Base-by-base conservation (phyloP, 78 protist species). In the Cavenderia fasciculata region DNA sequence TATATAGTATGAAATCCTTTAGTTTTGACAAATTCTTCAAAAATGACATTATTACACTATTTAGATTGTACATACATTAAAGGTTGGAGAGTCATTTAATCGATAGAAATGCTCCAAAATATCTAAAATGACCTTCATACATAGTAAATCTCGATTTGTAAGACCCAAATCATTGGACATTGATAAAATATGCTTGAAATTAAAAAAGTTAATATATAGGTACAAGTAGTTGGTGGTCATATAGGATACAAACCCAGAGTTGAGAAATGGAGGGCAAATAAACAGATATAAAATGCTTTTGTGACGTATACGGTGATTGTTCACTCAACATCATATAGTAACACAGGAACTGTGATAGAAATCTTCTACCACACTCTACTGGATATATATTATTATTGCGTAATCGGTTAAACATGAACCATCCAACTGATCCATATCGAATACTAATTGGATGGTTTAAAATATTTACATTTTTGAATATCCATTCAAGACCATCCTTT, bases 41-140 rank as follows among this genome's bases (percentile, higher is more conserved):
- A n/a, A n/a, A n/a, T n/a, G n/a, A n/a, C n/a, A n/a, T n/a, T n/a
- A n/a, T n/a, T n/a, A n/a, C n/a, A n/a, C n/a, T n/a, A n/a, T n/a
- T n/a, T n/a, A n/a, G n/a, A n/a, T n/a, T 59, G 18, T 56, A 29
- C 38, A 16, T 59, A 59, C 68, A 12, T 51, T 23, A 73, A 73
- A 73, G 10, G 38, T 27, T 3, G 82, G 82, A 1, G 66, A 54
- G 40, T 73, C 82, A 54, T 73, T 73, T 1, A 18, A 16, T 38
- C 65, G 16, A 43, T 54, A 73, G 54, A 54, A 59, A 73, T 73
- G 63, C 25, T 73, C 82, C n/a, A 54, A 19, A 18, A 73, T 73
- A 73, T 73, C 82, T 23, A 73, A 73, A 49, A 44, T 73, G 19
- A 73, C 29, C 54, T 73, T 73, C 19, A 73, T 23, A 21, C 69